phyloP scores from a whole-genome alignment of 805 yeast genomes.

The Yarrowia sp. region DNA sequence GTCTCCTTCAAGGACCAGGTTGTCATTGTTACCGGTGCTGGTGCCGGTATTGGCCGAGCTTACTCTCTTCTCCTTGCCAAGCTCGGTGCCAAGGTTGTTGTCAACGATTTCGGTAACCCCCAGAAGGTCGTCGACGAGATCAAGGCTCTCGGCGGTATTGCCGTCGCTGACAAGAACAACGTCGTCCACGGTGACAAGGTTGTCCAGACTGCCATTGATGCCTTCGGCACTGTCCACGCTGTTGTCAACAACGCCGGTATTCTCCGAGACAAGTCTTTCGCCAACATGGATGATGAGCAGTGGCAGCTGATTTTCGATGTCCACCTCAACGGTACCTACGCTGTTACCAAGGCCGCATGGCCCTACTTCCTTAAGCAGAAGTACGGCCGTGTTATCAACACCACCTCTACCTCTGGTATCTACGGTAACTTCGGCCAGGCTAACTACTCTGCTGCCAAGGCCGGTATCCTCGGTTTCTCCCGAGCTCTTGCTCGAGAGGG shows the following conservation, averaged over 20 bases:
- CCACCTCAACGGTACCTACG: slow-evolving; percentile 78
- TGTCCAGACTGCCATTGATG: slow-evolving; percentile 69
- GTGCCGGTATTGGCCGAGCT: slow-evolving; percentile 88
- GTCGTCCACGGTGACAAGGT: slow-evolving; percentile 78
- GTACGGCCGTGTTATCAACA: slow-evolving; percentile 79
- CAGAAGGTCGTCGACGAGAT: slow-evolving; percentile 72
- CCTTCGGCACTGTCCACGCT: slow-evolving; percentile 80
- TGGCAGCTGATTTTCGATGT: slow-evolving; percentile 81
- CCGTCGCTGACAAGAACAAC: slow-evolving; percentile 80
- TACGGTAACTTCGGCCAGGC: slow-evolving; percentile 98
- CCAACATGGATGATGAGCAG: slow-evolving; percentile 76
- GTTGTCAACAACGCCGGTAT: slow-evolving; percentile 94
- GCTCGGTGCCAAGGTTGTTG: slow-evolving; percentile 93
- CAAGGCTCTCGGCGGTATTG: slow-evolving; percentile 66
- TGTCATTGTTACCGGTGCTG: slow-evolving; percentile 92
- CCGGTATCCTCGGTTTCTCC: slow-evolving; percentile 81
- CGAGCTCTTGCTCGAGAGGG: slow-evolving; percentile 91
- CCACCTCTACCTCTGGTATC: slow-evolving; percentile 93
- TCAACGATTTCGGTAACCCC: slow-evolving; percentile 83
- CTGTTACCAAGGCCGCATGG: slow-evolving; percentile 88
- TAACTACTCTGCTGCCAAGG: slow-evolving; percentile 91
- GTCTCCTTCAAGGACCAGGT: slow-evolving; percentile 77
- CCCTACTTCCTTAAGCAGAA: slow-evolving; percentile 78
- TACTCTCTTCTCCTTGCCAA: slow-evolving; percentile 83
- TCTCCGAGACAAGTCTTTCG: slow-evolving; percentile 81